phyloP scores from a whole-genome alignment of 1,139 yeast genomes.

The Wickerhamomyces sp. region DNA sequence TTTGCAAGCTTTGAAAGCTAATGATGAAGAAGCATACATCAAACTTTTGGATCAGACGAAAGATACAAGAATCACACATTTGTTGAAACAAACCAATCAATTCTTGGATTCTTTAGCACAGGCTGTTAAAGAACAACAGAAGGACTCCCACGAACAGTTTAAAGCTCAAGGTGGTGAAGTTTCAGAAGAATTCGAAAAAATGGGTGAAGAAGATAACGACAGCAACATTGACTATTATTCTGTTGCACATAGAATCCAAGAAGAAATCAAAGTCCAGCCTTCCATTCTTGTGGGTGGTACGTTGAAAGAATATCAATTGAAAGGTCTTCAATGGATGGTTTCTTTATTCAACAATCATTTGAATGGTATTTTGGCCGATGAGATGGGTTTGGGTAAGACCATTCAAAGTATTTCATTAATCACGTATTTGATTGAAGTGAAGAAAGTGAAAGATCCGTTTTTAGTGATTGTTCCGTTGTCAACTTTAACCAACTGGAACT shows the following conservation, averaged over 20 bases:
- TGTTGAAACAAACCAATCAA: slow-evolving; percentile 69
- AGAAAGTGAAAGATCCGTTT: slow-evolving; percentile 64
- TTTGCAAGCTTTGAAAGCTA: slow-evolving; percentile 78
- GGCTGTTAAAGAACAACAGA: slow-evolving; percentile 73
- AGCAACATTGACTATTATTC: slow-evolving; percentile 71
- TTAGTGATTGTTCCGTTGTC: slow-evolving; percentile 81
- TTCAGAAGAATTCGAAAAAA: slow-evolving; percentile 29
- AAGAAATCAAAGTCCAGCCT: slow-evolving; percentile 62
- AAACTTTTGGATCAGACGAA: slow-evolving; percentile 77
- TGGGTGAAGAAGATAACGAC: slow-evolving; percentile 43
- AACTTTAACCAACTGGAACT: slow-evolving; percentile 78
- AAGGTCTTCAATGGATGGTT: slow-evolving; percentile 98
- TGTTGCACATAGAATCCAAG: slow-evolving; percentile 72
- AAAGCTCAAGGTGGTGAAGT: slow-evolving; percentile 27
- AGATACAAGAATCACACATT: slow-evolving; percentile 78
- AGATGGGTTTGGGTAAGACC: slow-evolving; percentile 89
- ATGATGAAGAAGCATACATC: slow-evolving; percentile 81
- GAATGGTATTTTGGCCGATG: slow-evolving; percentile 93
- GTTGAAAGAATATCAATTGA: slow-evolving; percentile 86
- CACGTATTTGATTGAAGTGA: slow-evolving; percentile 66
- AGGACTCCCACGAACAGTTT: slow-evolving; percentile 42
- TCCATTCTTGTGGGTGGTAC: slow-evolving; percentile 75
- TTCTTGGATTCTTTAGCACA: slow-evolving; percentile 73
- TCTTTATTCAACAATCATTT: slow-evolving; percentile 87
- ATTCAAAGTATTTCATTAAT: slow-evolving; percentile 78